Evolutionary conservation across 352 stramenopile species (phyloP), one percentile per base, ranked within the genome.

Genomic region (Blastocystis hominis): DNA sequence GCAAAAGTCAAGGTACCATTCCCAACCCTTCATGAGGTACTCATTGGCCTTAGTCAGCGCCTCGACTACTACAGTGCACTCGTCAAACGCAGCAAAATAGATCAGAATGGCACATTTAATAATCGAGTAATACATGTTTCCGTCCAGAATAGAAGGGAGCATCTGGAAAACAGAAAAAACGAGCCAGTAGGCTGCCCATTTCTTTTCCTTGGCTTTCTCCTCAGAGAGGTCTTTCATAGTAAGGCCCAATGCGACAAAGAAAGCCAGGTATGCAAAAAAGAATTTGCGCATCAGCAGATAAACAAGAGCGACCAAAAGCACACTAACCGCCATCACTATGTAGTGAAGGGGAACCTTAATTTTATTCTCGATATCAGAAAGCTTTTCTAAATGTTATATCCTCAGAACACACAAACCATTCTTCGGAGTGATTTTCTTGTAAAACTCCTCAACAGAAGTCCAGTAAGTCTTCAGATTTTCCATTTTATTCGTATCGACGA

Each of bases 141-240:
- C 30, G 24, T 84, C 47, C 13, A 84, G 55, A 17, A 10, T 40
- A 20, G 53, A 84, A 53, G 72, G 72, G 34, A 84, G 72, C 34
- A 69, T 30, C 50, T 84, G 72, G 24, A 40, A 34, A 15, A 84
- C 13, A 53, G 72, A n/a, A 34, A 84, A 84, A 6, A 64, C 72
- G 44, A 56, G n/a, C 72, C 72, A 84, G 30, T 68, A 84, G 50
- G 55, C 44, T 17, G 47, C 50, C 72, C 72, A 84, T 40, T 84
- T 84, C 72, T 84, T 84, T 53, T 84, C 72, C 56, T 84, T 53
- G 10, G 36, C 72, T 53, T 84, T 84, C 36, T 84, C 7, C 30
- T 69, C 53, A 9, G 13, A 30, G 15, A 84, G 13, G 55, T 53
- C 68, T 53, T 68, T 84, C 50, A 66, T 68, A n/a, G 36, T 66